Conservation (phyloP, 2,329 filamentous ascomycete species). For the Penicillium sp. region DNA sequence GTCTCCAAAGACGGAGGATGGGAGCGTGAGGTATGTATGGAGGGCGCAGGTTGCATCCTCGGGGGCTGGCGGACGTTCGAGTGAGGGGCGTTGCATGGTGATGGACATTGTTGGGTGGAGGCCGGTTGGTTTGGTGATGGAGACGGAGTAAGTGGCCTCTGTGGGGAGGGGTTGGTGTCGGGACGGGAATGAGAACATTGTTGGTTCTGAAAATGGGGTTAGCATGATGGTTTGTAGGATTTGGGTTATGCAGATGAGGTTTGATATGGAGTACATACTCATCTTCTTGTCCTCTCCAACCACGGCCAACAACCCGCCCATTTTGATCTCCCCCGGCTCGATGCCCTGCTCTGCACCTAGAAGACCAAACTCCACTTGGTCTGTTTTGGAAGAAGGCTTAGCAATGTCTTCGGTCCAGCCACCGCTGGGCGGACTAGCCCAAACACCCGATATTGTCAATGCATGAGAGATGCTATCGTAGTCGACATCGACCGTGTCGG, state of each 20-base stretch:
- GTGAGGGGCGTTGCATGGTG: slow-evolving; percentile 55
- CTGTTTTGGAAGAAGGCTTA: slow-evolving; percentile 31
- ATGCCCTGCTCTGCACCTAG: slow-evolving; percentile 62
- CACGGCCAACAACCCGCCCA: slow-evolving; percentile 77
- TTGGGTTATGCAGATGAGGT: neutral
- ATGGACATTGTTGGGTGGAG: slow-evolving; percentile 81
- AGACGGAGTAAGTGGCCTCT: slow-evolving; percentile 60
- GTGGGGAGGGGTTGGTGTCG: slow-evolving; percentile 66
- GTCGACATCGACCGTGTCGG: slow-evolving; percentile 73
- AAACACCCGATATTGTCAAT: slow-evolving; percentile 67
- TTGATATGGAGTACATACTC: slow-evolving; percentile 44
- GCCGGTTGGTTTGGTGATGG: slow-evolving; percentile 72
- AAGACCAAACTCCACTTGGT: slow-evolving; percentile 78
- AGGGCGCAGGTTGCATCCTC: slow-evolving; percentile 65
- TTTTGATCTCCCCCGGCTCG: slow-evolving; percentile 72
- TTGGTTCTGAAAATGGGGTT: slow-evolving; percentile 56
- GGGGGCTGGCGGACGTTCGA: slow-evolving; percentile 51
- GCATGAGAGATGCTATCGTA: slow-evolving; percentile 70
- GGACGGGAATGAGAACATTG: slow-evolving; percentile 80
- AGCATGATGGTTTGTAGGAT: neutral
- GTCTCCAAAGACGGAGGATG: slow-evolving; percentile 80
- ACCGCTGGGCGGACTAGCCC: slow-evolving; percentile 45
- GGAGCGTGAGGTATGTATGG: slow-evolving; percentile 80
- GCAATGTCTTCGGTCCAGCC: slow-evolving; percentile 53
- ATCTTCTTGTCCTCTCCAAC: slow-evolving; percentile 73